Percentiles rank a stretch among this genome's conserved stretches.
Evolutionary conservation across 1,284 basidiomycete genomes (phyloP).

Genomic region (Phaffia rhodozyma): DNA sequence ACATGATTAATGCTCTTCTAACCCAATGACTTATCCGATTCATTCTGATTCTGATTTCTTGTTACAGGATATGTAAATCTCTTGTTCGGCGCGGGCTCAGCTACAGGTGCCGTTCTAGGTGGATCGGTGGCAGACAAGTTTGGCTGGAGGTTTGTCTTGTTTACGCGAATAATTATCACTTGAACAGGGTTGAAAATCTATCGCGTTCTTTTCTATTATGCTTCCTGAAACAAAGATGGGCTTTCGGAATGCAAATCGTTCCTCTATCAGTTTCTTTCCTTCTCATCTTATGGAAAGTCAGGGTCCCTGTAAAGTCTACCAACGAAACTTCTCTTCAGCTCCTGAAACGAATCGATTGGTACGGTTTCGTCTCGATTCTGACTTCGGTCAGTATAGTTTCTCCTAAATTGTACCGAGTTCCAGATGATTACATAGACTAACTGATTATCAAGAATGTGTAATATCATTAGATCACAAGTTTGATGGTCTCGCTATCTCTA

Average conservation of each 20-base stretch:
- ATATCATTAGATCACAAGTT: conserved; percentile 20
- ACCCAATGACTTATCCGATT: background rate
- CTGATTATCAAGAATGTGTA: too few species aligned
- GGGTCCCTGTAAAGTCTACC: conserved; percentile 19
- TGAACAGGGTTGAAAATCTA: too few species aligned
- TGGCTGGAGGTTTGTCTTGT: conserved; percentile 21
- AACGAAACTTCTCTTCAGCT: conserved; percentile 22
- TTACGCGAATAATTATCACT: too few species aligned
- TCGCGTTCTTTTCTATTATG: too few species aligned
- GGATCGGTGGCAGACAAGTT: conserved; percentile 23
- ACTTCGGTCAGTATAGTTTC: conserved; percentile 20
- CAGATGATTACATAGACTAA: too few species aligned
- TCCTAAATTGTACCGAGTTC: background rate
- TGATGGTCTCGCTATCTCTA: conserved; percentile 24
- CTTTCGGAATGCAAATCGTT: conserved; percentile 19
- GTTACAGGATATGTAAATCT: conserved; percentile 22
- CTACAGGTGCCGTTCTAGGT: conserved; percentile 24
- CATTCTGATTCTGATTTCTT: background rate
- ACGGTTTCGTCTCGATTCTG: conserved; percentile 22
- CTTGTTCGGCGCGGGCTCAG: conserved; percentile 24
- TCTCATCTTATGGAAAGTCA: conserved; percentile 24
- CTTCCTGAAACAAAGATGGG: background rate
- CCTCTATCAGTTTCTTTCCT: conserved; percentile 21
- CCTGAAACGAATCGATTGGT: conserved; percentile 27
- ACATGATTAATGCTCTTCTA: background rate